Base-by-base conservation (phyloP, 441 rosid species). In the Mallotus repandus region DNA sequence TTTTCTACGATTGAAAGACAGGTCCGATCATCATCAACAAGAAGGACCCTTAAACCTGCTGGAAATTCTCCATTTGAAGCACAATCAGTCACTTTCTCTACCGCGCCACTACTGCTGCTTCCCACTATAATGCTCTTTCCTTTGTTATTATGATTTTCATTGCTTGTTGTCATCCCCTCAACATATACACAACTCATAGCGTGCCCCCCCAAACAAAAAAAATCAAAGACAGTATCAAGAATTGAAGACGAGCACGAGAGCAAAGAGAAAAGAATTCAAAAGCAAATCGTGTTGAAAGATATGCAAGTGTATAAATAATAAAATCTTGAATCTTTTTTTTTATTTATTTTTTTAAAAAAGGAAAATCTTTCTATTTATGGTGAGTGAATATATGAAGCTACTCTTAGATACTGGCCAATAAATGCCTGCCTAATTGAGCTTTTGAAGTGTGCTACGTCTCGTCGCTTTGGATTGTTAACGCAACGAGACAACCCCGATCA, bases 111-210 rank as follows among this genome's bases (percentile, higher is more conserved):
- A 41, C 22, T 56, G 2, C 32, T 29, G 32, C 32, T 29, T 19
- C 12, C 41, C 4, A 15, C n/a, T 22, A 45, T 9, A 22, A 69
- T 19, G 19, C 4, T 22, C 35, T 69, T 56, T 69, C 58, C 66
- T 11, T 22, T 45, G 48, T n/a, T 2, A 16, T n/a, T 9, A 21
- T 38, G 32, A 29, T 29, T 29, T 2, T 29, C 12, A 8, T 38
- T 62, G 38, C 21, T 21, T 21, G 73, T n/a, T 59, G 48, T 49
- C 96, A 60, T 90, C 89, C 71, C 84, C 32, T 89, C 76, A 90
- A 79, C 69, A 90, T 16, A 53, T 53, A 53, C 8, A 14, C 19
- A 15, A 0, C 32, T 29, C 32, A 14, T 16, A 0, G 16, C 15
- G 21, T 53, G 19, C 63, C 15, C 35, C 32, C 1, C 1, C 1